Percentiles rank a stretch among this genome's conserved stretches.
phyloP scores from a whole-genome alignment of 306 rosid genomes.

The Hylodesmum podocarpum region DNA sequence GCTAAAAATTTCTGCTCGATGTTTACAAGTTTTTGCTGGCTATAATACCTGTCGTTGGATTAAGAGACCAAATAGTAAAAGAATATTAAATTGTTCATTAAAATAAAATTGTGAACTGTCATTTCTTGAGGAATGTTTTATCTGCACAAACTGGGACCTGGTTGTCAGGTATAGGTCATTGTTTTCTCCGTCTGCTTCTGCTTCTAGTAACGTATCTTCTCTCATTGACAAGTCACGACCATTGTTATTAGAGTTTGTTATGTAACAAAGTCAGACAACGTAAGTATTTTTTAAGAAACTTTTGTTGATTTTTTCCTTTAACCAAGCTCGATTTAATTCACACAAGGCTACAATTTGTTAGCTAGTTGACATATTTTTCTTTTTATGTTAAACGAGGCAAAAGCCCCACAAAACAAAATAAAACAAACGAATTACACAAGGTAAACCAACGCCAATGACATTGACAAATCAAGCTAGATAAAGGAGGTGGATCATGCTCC shows the following conservation, averaged over 20 bases:
- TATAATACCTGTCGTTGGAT: not conserved
- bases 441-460: not conserved
- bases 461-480: not conserved
- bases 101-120: not conserved
- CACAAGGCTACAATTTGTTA: not conserved
- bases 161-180: not conserved
- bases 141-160: not conserved
- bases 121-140: not conserved
- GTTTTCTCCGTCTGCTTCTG: conserved; percentile 21
- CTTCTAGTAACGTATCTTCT: not conserved
- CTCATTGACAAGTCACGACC: not conserved
- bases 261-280: conserved; percentile 5
- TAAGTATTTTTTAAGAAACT: not conserved
- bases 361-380: not conserved
- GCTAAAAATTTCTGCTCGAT: not conserved
- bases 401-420: not conserved
- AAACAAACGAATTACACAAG: not conserved
- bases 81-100: not conserved
- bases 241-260: not conserved
- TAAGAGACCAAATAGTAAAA: not conserved
- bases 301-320: not conserved
- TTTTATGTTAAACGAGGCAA: not conserved
- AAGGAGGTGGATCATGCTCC: not conserved
- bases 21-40: conserved; percentile 8
- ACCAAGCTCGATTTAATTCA: not conserved